phyloP scores from a whole-genome alignment of 2,329 filamentous ascomycete species.

The Neopestalotiopsis sp. region DNA sequence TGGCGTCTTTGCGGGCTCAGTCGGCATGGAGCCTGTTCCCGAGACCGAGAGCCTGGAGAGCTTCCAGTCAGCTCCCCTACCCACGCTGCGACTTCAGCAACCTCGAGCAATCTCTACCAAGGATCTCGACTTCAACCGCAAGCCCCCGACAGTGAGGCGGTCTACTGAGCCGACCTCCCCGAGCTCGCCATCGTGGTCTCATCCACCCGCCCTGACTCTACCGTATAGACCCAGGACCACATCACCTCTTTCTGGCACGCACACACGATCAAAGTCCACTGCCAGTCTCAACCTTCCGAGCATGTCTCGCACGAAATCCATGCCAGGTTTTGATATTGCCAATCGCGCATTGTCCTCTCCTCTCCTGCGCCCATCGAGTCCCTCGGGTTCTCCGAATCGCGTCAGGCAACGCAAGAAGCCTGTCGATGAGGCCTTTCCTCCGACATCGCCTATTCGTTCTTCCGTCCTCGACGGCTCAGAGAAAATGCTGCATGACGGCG shows the following conservation, averaged over 20 bases:
- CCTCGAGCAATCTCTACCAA: constrained; percentile 39
- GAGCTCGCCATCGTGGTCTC: constrained; percentile 54
- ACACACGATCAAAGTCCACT: constrained; percentile 64
- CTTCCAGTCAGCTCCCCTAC: constrained; percentile 64
- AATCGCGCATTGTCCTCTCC: constrained; percentile 64
- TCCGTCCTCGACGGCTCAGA: constrained; percentile 60
- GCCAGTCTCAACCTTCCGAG: constrained; percentile 58
- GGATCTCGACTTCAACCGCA: constrained; percentile 52
- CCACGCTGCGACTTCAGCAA: constrained; percentile 56
- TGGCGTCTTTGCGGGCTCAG: constrained; percentile 1
- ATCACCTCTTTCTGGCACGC: constrained; percentile 63
- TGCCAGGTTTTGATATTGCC: constrained; percentile 66
- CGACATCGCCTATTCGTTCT: constrained; percentile 56
- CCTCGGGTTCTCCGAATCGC: constrained; percentile 58
- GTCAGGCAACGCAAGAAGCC: constrained; percentile 60
- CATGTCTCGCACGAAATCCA: constrained; percentile 68
- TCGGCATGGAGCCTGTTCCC: constrained; percentile 69
- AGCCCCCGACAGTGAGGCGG: constrained; percentile 60
- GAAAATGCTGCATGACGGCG: constrained; percentile 52
- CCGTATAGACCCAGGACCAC: constrained; percentile 68
- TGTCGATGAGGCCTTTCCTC: constrained; percentile 65
- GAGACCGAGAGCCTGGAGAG: constrained; percentile 73
- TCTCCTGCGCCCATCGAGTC: constrained; percentile 59
- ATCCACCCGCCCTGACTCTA: constrained; percentile 45
- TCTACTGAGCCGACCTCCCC: constrained; percentile 65